Evolutionary conservation across 2,329 filamentous ascomycete genomes (phyloP).

Genomic region (Hypocrella siamensis): DNA sequence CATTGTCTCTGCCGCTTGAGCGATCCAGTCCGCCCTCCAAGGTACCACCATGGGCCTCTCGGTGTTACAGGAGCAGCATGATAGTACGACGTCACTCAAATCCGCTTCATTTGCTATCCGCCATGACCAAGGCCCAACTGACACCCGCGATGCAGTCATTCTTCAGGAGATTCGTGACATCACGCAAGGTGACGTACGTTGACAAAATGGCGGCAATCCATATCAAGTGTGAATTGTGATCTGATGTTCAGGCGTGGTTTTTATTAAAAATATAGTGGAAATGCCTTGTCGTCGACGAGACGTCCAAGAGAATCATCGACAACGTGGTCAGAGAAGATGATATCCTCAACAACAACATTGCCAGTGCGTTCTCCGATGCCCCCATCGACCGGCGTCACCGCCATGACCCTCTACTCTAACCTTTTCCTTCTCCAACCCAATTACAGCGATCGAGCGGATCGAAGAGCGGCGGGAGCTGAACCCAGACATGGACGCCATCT

Average conservation of each 20-base stretch:
- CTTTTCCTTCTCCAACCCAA: too few relatives aligned
- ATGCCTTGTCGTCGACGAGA: constrained; percentile 78
- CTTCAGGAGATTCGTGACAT: constrained; percentile 50
- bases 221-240: too few relatives aligned
- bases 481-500: constrained; percentile 85
- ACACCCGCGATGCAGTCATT: constrained; percentile 13
- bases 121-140: neutral
- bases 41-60: constrained; percentile 61
- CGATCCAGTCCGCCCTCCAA: too few relatives aligned
- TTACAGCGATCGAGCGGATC: constrained; percentile 79
- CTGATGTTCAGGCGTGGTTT: too few relatives aligned
- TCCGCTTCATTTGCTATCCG: neutral
- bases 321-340: constrained; percentile 91
- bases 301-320: constrained; percentile 71
- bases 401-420: too few relatives aligned
- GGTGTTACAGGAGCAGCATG: constrained; percentile 67
- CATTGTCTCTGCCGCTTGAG: too few relatives aligned
- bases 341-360: constrained; percentile 91
- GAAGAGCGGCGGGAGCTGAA: constrained; percentile 73
- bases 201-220: too few relatives aligned
- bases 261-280: constrained; percentile 93
- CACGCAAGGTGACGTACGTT: constrained; percentile 68
- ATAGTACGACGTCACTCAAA: constrained; percentile 12
- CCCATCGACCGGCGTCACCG: constrained; percentile 3
- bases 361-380: constrained; percentile 49